Base-by-base conservation (phyloP, 225 moss, liverwort and hornwort genomes). In the Sphagnum contortum region DNA sequence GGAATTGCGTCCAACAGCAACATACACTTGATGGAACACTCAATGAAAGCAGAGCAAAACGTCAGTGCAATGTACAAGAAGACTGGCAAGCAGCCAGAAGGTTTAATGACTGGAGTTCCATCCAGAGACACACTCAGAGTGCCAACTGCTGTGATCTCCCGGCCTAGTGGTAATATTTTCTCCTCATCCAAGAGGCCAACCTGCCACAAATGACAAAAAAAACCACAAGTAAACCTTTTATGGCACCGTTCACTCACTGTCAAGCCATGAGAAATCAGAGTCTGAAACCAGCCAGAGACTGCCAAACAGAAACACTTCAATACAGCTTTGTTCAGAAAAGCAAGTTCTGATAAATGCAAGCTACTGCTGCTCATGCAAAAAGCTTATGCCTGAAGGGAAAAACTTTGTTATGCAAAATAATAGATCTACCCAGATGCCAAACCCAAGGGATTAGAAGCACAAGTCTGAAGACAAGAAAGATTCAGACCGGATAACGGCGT, bases 131-230 rank as follows among this genome's bases (percentile, higher is more conserved):
- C 49, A 57, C 75, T 71, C 52, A 94, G 55, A 65, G 77, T 11
- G 2, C 89, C 91, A 56, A 91, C 74, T 47, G 80, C 83, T 51
- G 91, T 89, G 2, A 94, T 80, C 57, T 86, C 89, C 8, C 86
- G 83, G 4, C 87, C 91, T 11, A 91, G 59, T 44, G 83, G 87
- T 4, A 91, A 80, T 70, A 94, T 80, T 71, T 74, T 79, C 64
- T 91, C 87, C 72, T 89, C 89, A 55, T 94, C 94, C 63, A 94
- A 67, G 7, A 94, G 71, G 7, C 91, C 94, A 52, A 91, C 87
- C 85, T 94, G 76, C 73, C 75, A 12, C 4, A 29, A 29, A 29
- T 29, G 29, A 29, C 29, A 29, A 29, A 29, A 29, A 29, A 29
- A 29, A 29, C 29, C 29, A 29, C 29, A 29, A 29, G n/a, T 29